Percentiles rank a stretch among this genome's conserved stretches.
phyloP scores from a whole-genome alignment of 352 stramenopile genomes.

The Globisporangium parvum region DNA sequence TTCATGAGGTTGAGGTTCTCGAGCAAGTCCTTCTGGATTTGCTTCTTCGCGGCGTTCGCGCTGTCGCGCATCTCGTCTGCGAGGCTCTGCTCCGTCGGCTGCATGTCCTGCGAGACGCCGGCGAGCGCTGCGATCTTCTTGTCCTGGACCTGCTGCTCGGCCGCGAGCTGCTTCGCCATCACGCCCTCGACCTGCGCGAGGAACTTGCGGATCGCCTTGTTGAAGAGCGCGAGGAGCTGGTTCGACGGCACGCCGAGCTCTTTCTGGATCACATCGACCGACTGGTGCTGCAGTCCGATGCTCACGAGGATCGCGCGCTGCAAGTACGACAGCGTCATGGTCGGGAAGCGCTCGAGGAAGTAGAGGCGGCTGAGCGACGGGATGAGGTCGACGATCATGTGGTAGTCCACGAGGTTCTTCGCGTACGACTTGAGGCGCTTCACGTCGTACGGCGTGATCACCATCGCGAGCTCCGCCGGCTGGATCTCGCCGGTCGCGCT shows the following conservation, averaged over 20 bases:
- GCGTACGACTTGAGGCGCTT: slow-evolving; percentile 97
- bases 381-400: slow-evolving; percentile 98
- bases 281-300: slow-evolving; percentile 91
- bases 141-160: slow-evolving; percentile 65
- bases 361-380: slow-evolving; percentile 93
- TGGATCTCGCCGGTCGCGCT: slow-evolving; percentile 75
- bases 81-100: slow-evolving; percentile 77
- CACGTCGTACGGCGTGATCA: slow-evolving; percentile 96
- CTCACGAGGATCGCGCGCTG: slow-evolving; percentile 95
- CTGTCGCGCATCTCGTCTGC: slow-evolving; percentile 70
- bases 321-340: slow-evolving; percentile 92
- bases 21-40: slow-evolving; percentile 82
- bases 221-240: slow-evolving; percentile 97
- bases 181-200: slow-evolving; percentile 70
- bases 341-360: slow-evolving; percentile 92
- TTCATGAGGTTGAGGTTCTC: slow-evolving; percentile 92
- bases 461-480: slow-evolving; percentile 86
- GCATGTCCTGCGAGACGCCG: slow-evolving; percentile 67
- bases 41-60: slow-evolving; percentile 71
- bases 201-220: slow-evolving; percentile 94
- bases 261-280: slow-evolving; percentile 90
- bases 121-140: slow-evolving; percentile 55
- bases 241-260: slow-evolving; percentile 94
- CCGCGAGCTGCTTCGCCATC: slow-evolving; percentile 80
- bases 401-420: slow-evolving; percentile 99